phyloP scores from a whole-genome alignment of 768 basidiomycete species.

The Kwoniella dejecticola region DNA sequence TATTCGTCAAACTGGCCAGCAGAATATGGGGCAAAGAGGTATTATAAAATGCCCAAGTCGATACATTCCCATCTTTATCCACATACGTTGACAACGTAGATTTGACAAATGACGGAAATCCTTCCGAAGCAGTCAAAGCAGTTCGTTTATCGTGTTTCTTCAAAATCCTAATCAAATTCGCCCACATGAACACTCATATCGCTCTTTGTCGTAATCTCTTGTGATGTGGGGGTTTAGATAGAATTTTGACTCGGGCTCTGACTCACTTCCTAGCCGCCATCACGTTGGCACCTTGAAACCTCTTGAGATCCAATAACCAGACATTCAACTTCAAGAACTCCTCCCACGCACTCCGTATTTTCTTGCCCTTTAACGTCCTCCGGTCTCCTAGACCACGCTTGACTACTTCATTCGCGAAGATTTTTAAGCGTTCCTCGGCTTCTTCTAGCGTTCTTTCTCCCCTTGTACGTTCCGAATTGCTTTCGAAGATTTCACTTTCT shows the following conservation, averaged over 20 bases:
- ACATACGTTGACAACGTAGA: conserved; percentile 45
- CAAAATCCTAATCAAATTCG: conserved; percentile 57
- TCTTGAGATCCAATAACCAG: conserved; percentile 77
- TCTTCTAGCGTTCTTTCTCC: conserved; percentile 74
- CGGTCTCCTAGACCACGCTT: conserved; percentile 63
- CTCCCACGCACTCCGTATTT: conserved; percentile 66
- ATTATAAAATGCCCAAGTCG: conserved; percentile 54
- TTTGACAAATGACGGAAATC: conserved; percentile 59
- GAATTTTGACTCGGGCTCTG: background rate
- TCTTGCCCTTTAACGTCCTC: conserved; percentile 63
- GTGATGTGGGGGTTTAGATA: background rate
- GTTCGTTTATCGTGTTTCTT: conserved; percentile 94
- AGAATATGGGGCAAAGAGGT: conserved; percentile 66
- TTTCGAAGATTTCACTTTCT: conserved; percentile 83
- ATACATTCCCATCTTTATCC: conserved; percentile 46
- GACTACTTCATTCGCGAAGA: conserved; percentile 66
- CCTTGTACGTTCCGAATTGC: conserved; percentile 64
- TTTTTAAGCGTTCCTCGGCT: conserved; percentile 66
- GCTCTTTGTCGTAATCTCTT: background rate
- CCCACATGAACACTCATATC: background rate
- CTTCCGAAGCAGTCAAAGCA: conserved; percentile 64
- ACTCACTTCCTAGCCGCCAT: conserved; percentile 79
- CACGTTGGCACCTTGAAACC: conserved; percentile 81
- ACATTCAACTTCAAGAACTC: conserved; percentile 75
- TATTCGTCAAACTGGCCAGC: conserved; percentile 79